These are phyloP conservation scores for Circinella umbellata DNA, from an alignment of 371 early-diverging fungal genomes.

Conservation along the genomic window DNA sequence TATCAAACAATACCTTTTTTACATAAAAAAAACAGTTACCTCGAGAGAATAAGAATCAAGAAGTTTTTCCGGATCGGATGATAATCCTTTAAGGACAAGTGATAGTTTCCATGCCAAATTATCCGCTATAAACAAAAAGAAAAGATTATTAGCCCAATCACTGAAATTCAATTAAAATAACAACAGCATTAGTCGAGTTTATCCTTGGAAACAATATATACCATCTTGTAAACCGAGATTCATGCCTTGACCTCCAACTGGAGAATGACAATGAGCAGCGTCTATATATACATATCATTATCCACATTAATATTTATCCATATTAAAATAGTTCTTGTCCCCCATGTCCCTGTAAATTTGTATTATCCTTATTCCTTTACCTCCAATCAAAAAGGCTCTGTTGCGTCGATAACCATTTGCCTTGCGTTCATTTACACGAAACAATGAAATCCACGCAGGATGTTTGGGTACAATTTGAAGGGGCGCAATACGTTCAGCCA, in stretches of 20 bases:
- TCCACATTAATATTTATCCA: too few relatives aligned
- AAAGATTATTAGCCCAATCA: too few relatives aligned
- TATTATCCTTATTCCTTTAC: constrained; percentile 21
- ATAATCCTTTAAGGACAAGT: constrained; percentile 29
- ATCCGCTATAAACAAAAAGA: constrained; percentile 28
- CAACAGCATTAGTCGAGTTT: too few relatives aligned
- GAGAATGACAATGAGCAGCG: constrained; percentile 53
- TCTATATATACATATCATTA: constrained; percentile 19
- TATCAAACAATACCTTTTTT: too few relatives aligned
- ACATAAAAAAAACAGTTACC: constrained; percentile 17
- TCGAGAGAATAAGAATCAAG: constrained; percentile 42
- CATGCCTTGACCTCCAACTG: constrained; percentile 49
- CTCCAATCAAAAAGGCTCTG: constrained; percentile 46
- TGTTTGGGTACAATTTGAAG: constrained; percentile 11
- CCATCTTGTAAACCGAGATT: constrained; percentile 51
- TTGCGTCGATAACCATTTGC: constrained; percentile 40
- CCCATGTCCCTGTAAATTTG: neutral
- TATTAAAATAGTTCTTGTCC: too few relatives aligned
- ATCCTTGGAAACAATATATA: constrained; percentile 10
- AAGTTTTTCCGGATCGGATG: constrained; percentile 34
- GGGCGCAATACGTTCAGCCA: constrained; percentile 14
- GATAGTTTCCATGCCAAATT: constrained; percentile 55
- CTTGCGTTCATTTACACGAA: constrained; percentile 47
- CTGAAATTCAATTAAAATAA: too few relatives aligned
- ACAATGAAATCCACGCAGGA: constrained; percentile 31